A percentile compares a stretch with the other conserved stretches of the same genome.
phyloP scores from a whole-genome alignment of 352 stramenopile genomes.

The Phytophthora vignae region DNA sequence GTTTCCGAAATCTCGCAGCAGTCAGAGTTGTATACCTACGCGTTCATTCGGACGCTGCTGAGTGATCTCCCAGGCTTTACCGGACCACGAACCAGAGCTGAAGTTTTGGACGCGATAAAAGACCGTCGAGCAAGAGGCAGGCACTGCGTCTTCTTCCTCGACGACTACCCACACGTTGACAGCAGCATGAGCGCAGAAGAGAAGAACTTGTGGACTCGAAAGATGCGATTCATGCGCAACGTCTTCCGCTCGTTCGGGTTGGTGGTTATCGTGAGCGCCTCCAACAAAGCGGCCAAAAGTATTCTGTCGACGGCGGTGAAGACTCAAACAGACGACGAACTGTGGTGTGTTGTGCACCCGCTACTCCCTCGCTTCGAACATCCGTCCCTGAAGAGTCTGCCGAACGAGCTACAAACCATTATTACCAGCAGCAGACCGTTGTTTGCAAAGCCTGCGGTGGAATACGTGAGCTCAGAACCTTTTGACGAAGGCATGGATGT shows the following conservation, averaged over 20 bases:
- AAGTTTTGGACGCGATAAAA: neutral
- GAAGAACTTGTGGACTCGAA: neutral
- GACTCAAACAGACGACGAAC: neutral
- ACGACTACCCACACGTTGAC: neutral
- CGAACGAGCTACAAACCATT: neutral
- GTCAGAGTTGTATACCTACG: neutral
- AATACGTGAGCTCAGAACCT: neutral
- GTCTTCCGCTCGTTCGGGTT: slow-evolving; percentile 6
- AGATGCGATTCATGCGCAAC: neutral
- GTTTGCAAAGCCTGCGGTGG: neutral
- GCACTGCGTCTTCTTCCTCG: neutral
- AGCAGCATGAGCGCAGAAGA: neutral
- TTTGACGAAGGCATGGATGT: neutral
- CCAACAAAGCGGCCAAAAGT: neutral
- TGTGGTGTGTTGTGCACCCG: neutral
- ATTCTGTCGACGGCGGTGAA: neutral
- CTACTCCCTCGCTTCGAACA: neutral
- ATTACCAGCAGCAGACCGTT: neutral
- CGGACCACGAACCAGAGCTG: neutral
- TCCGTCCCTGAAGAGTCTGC: neutral
- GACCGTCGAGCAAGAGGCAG: neutral
- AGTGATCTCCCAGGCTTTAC: neutral
- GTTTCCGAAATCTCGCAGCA: neutral
- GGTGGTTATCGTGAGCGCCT: neutral
- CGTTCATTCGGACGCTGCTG: neutral